These are phyloP conservation scores for Forsythia viridissima DNA, from an alignment of 257 asterid species.

Conservation along the genomic window DNA sequence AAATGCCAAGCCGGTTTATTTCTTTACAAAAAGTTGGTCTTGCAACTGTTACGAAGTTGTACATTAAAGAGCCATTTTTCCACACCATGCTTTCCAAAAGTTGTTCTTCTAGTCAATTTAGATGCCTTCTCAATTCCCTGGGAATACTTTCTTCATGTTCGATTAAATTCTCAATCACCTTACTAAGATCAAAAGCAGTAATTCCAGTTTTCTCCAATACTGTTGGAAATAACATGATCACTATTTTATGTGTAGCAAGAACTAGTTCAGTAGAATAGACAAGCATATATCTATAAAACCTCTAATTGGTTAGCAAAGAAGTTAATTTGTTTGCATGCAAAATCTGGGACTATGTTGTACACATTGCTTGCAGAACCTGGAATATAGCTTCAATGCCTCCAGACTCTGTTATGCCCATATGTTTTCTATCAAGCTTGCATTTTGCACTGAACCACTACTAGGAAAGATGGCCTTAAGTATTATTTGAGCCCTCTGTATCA, in stretches of 20 bases:
- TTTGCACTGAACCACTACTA: slow-evolving; percentile 76
- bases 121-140: slow-evolving; percentile 87
- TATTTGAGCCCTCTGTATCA: slow-evolving; percentile 79
- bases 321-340: slow-evolving; percentile 77
- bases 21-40: slow-evolving; percentile 79
- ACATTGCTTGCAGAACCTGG: slow-evolving; percentile 88
- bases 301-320: slow-evolving; percentile 81
- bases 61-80: slow-evolving; percentile 98
- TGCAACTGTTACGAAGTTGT: slow-evolving; percentile 87
- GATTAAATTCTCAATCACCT: slow-evolving; percentile 95
- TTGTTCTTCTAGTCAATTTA: slow-evolving; percentile 92
- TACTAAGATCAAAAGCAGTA: slow-evolving; percentile 94
- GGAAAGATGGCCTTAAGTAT: slow-evolving; percentile 94
- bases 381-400: slow-evolving; percentile 87
- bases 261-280: slow-evolving; percentile 98
- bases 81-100: slow-evolving; percentile 95
- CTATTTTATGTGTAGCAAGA: slow-evolving; percentile 97
- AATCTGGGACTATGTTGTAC: slow-evolving; percentile 80
- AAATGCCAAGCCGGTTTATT: slow-evolving; percentile 76
- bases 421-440: slow-evolving; percentile 79
- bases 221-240: slow-evolving; percentile 90
- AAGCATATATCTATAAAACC: slow-evolving; percentile 97
- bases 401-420: slow-evolving; percentile 93
- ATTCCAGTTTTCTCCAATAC: slow-evolving; percentile 95
- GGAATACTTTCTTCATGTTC: slow-evolving; percentile 97